Percentiles rank a stretch among this genome's conserved stretches.
Evolutionary conservation across 176 grass and related monocot species (phyloP).

Genomic region (Rhynchospora tenuis): DNA sequence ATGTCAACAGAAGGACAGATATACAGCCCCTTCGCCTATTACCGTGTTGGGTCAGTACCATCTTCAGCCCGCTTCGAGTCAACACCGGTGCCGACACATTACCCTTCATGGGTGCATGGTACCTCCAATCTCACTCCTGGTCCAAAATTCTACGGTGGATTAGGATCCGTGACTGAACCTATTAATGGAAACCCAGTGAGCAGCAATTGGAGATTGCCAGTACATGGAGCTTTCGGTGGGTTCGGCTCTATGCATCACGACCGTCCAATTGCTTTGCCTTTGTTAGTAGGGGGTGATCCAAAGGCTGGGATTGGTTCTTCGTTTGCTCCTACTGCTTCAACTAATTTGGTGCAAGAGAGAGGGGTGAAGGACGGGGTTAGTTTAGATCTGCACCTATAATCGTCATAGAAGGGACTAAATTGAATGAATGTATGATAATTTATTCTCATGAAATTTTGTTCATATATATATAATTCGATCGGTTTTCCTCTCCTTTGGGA

Average conservation of each 20-base stretch:
- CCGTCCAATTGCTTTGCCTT: slow-evolving; percentile 12
- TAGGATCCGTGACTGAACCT: slow-evolving; percentile 52
- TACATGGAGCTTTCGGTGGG: slow-evolving; percentile 17
- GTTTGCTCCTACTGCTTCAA: slow-evolving; percentile 36
- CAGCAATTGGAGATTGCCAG: slow-evolving; percentile 25
- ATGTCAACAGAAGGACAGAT: slow-evolving; percentile 47
- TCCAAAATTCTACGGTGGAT: slow-evolving; percentile 43
- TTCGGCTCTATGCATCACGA: slow-evolving; percentile 25
- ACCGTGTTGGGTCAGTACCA: slow-evolving; percentile 25
- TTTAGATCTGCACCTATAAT: slow-evolving; percentile 86
- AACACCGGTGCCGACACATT: slow-evolving; percentile 40
- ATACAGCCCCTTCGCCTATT: slow-evolving; percentile 43
- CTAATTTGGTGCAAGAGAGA: slow-evolving; percentile 27
- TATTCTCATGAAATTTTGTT: slow-evolving; percentile 7
- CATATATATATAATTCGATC: background rate
- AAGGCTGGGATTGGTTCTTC: slow-evolving; percentile 31
- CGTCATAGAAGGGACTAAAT: background rate
- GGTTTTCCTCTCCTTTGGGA: background rate
- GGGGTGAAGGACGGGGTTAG: slow-evolving; percentile 51
- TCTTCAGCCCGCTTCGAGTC: slow-evolving; percentile 39
- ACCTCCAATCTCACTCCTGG: background rate
- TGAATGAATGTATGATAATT: slow-evolving; percentile 14
- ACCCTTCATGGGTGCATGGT: slow-evolving; percentile 58
- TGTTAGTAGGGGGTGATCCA: slow-evolving; percentile 29
- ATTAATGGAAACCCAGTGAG: slow-evolving; percentile 52